These are phyloP conservation scores for Lentinula detonsa DNA, from an alignment of 768 basidiomycete species.

Conservation along the genomic window DNA sequence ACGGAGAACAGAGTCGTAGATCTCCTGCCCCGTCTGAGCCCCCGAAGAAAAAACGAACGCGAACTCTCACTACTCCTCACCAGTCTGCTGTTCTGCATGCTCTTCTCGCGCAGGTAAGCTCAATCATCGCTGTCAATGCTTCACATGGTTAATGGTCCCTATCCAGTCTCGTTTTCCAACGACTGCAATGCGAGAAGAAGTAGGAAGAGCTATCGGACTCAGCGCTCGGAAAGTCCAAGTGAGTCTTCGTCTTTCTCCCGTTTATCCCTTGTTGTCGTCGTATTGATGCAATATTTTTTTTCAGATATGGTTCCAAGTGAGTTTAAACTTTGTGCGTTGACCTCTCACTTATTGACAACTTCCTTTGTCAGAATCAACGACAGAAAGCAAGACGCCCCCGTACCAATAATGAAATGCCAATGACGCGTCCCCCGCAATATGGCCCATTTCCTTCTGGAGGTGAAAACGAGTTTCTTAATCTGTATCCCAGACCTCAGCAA, in stretches of 20 bases:
- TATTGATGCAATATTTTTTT: constrained; percentile 7
- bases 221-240: constrained; percentile 90
- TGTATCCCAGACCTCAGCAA: constrained; percentile 4
- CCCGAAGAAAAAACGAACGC: constrained; percentile 78
- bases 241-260: constrained; percentile 21
- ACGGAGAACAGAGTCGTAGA: constrained; percentile 37
- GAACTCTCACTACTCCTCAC: constrained; percentile 81
- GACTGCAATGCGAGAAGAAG: constrained; percentile 82
- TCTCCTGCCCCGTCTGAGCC: constrained; percentile 26
- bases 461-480: constrained; percentile 7
- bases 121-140: constrained; percentile 7
- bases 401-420: constrained; percentile 47
- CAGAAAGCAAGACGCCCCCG: constrained; percentile 81
- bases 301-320: constrained; percentile 89
- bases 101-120: constrained; percentile 72
- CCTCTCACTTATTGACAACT: constrained; percentile 13
- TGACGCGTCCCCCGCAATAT: constrained; percentile 53
- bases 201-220: constrained; percentile 81
- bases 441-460: constrained; percentile 47
- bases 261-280: constrained; percentile 12
- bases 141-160: constrained; percentile 5
- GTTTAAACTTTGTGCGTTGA: constrained; percentile 7
- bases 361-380: constrained; percentile 63
- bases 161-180: constrained; percentile 82
- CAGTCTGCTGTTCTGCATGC: constrained; percentile 86